Percentiles rank a stretch among this genome's conserved stretches.
Conservation (phyloP, 768 basidiomycete species). For the Chalciporus sphaerocephalus region DNA sequence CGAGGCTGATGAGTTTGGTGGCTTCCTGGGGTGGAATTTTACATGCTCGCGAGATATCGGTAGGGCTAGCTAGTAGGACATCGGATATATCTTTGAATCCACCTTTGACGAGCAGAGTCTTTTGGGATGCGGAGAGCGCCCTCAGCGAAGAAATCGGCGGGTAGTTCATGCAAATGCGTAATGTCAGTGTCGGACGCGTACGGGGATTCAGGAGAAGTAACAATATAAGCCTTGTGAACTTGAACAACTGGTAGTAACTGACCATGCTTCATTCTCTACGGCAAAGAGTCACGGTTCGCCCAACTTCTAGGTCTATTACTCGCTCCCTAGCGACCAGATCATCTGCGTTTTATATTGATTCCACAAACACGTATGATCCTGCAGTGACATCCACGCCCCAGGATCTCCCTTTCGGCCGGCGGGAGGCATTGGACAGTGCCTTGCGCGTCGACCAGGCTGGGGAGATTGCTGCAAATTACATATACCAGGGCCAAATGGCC, state of each 20-base stretch:
- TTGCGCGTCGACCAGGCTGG: constrained; percentile 94
- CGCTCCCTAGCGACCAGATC: constrained; percentile 31
- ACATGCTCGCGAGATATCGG: constrained; percentile 56
- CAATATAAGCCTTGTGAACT: too few relatives aligned
- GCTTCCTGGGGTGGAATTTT: constrained; percentile 47
- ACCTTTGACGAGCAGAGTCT: constrained; percentile 38
- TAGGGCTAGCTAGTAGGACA: constrained; percentile 44
- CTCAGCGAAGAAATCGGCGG: constrained; percentile 10
- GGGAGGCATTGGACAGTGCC: constrained; percentile 53
- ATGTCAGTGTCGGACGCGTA: too few relatives aligned
- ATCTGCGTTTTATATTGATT: constrained; percentile 49
- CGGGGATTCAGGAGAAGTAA: too few relatives aligned
- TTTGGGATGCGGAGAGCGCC: constrained; percentile 31
- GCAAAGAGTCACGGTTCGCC: constrained; percentile 8
- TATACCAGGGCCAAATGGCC: constrained; percentile 83
- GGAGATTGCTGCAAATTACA: constrained; percentile 93
- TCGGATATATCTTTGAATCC: constrained; percentile 46
- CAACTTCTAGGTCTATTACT: constrained; percentile 10
- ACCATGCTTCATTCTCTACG: not conserved
- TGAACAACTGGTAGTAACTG: not conserved
- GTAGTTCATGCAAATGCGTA: not conserved
- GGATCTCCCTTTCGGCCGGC: constrained; percentile 47
- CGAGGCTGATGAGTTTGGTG: constrained; percentile 44
- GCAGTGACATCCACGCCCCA: constrained; percentile 53
- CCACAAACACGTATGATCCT: constrained; percentile 31